Conservation (phyloP, 164 flowering plant genomes). For the Dillenia suffruticosa region DNA sequence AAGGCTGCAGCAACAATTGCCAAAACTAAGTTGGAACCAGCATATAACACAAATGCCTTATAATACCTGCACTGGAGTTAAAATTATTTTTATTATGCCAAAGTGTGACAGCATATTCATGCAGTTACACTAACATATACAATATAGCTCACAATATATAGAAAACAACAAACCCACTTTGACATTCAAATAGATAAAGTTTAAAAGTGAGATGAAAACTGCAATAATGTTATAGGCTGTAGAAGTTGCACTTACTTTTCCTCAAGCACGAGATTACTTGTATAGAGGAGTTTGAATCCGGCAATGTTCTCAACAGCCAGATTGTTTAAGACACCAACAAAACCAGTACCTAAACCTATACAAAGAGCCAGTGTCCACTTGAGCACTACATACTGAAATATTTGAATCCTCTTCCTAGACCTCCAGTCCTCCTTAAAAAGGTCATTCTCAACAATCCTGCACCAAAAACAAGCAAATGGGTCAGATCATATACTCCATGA, state of each 20-base stretch:
- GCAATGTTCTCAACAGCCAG: slow-evolving; percentile 88
- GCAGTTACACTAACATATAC: too few species aligned
- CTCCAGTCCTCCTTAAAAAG: slow-evolving; percentile 95
- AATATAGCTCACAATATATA: too few species aligned
- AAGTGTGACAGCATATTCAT: too few species aligned
- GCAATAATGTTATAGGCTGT: not conserved
- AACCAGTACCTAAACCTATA: slow-evolving; percentile 62
- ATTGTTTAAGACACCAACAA: slow-evolving; percentile 77
- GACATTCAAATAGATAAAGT: too few species aligned
- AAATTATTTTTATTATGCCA: slow-evolving; percentile 1
- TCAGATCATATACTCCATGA: not conserved
- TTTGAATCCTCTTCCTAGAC: slow-evolving; percentile 63
- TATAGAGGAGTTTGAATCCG: slow-evolving; percentile 71
- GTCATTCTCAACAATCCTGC: slow-evolving; percentile 85
- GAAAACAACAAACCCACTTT: too few species aligned
- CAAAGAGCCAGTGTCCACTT: slow-evolving; percentile 89
- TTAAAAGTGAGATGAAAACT: not conserved
- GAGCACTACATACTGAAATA: slow-evolving; percentile 72
- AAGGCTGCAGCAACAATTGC: slow-evolving; percentile 61
- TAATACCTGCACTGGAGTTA: slow-evolving; percentile 56
- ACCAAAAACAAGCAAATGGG: not conserved
- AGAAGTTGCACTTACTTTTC: slow-evolving; percentile 41
- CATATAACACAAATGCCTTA: slow-evolving; percentile 54
- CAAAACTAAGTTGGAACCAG: slow-evolving; percentile 57
- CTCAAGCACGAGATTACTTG: slow-evolving; percentile 58